Evolutionary conservation across 208 protist genomes (phyloP).

Genomic region (Leishmania gerbilli): DNA sequence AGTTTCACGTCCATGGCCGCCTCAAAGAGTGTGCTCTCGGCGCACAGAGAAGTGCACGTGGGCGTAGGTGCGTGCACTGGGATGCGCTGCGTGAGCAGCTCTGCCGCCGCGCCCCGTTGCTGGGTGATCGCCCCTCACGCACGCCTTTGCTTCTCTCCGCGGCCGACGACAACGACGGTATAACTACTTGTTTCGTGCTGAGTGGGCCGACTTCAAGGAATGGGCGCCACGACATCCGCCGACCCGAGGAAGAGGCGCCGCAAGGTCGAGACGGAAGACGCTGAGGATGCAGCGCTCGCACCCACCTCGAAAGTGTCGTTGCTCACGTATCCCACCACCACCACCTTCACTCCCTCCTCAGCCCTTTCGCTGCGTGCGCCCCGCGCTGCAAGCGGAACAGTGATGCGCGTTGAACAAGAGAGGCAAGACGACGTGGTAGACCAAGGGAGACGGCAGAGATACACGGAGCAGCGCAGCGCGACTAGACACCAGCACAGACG

Average conservation of each 20-base stretch:
- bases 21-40: neutral
- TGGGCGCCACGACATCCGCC: too few relatives aligned
- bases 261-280: neutral
- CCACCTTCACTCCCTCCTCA: neutral
- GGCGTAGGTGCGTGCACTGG: neutral
- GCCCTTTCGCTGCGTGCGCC: neutral
- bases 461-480: neutral
- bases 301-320: too few relatives aligned
- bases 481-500: too few relatives aligned
- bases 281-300: neutral
- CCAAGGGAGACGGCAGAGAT: neutral
- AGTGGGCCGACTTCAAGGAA: too few relatives aligned
- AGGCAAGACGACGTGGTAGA: neutral
- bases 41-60: too few relatives aligned
- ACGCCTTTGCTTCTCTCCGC: too few relatives aligned
- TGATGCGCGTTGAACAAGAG: neutral
- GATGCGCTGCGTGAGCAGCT: too few relatives aligned
- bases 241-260: too few relatives aligned
- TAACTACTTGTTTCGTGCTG: neutral
- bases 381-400: neutral
- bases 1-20: slow-evolving; percentile 13
- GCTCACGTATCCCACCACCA: too few relatives aligned
- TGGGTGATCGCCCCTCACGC: too few relatives aligned
- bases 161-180: neutral
- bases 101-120: neutral